Evolutionary conservation across 2,329 filamentous ascomycete genomes (phyloP), one percentile per base, ranked within the genome.

Genomic region (Cladophialophora yegresii): DNA sequence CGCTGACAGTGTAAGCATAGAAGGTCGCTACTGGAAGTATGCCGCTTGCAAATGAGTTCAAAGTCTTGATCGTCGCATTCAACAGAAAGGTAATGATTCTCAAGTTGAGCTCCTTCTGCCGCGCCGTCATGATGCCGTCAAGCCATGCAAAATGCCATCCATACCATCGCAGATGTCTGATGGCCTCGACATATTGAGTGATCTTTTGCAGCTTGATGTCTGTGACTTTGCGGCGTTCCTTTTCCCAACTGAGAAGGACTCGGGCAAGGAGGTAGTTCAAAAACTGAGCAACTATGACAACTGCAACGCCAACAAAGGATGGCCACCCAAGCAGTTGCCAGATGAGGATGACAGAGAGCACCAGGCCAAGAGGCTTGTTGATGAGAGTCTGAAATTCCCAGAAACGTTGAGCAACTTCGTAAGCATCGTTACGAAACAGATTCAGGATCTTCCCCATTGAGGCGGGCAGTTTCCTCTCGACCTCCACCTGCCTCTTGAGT

Each of bases 371-470:
- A 0, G 92, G 92, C 66, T 89, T 90, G 2, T 88, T 88, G 47
- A 96, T 79, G 1, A 96, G 79, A n/a, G 82, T 81, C 1, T 89
- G 84, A 58, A 95, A 90, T 65, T 96, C 92, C 92, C 92, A 96
- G 71, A 96, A 95, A 50, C 80, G 76, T 72, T 93, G 91, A 2
- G 91, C 85, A 45, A 93, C 86, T 73, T 93, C 89, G 72, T 93
- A 95, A 0, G 89, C 90, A 74, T 95, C 91, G 64, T 82, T 82
- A 43, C 91, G 87, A 81, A 96, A 90, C 1, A 96, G 77, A 71
- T 96, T 96, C 66, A 96, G 84, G 58, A 96, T 95, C 73, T 96
- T 96, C 7, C 92, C 92, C 77, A 93, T 93, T 0, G 90, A 92
- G 0, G 92, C 91, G 1, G 89, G 85, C 61, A 83, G 82, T 51